phyloP scores from a whole-genome alignment of 495 filamentous ascomycete species.

The Aspergillus steynii region DNA sequence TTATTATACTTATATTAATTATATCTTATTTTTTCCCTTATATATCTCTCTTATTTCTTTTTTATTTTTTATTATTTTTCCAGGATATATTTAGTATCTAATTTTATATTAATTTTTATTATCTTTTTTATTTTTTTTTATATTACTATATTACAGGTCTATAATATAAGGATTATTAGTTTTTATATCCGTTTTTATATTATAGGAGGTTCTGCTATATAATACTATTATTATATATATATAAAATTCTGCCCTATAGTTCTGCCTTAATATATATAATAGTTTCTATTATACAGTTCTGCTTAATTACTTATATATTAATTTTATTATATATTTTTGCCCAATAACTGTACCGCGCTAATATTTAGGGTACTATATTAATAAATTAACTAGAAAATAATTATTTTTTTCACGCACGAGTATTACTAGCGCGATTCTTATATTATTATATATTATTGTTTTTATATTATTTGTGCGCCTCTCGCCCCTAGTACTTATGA shows the following conservation, averaged over 20 bases:
- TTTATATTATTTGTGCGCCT: no score
- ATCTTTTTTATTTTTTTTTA: neutral
- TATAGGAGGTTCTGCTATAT: neutral
- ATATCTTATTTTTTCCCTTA: no score
- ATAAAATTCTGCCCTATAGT: neutral
- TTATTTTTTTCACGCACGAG: no score
- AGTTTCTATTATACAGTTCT: neutral
- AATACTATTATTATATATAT: constrained; percentile 1
- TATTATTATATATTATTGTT: no score
- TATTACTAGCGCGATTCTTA: no score
- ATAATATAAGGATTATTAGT: neutral
- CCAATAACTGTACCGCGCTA: neutral
- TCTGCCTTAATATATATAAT: neutral
- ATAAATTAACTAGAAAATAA: neutral
- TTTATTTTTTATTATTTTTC: no score
- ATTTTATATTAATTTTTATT: no score
- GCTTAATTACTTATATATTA: neutral
- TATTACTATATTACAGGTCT: neutral
- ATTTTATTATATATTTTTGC: neutral
- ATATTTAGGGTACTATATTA: neutral
- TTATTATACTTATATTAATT: no score
- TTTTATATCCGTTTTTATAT: neutral
- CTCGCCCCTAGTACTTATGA: neutral
- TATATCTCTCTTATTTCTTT: no score
- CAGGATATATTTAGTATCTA: no score